Conservation (phyloP, 768 basidiomycete genomes). For the Clavulina sp. region DNA sequence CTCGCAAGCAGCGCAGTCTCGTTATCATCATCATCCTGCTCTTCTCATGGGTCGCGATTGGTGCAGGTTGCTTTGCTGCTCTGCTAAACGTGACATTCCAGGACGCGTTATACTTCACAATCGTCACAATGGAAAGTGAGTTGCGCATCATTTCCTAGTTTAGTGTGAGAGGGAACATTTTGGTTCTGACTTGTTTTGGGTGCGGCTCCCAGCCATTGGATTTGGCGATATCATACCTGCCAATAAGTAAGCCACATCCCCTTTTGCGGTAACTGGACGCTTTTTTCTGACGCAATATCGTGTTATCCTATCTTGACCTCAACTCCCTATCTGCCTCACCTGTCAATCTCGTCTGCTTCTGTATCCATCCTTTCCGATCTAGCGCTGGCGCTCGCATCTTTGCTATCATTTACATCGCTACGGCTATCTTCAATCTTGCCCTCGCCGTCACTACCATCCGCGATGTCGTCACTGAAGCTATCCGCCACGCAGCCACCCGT, state of each 20-base stretch:
- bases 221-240: constrained; percentile 49
- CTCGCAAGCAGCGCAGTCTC: constrained; percentile 58
- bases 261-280: too few relatives aligned
- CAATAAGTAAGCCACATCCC: constrained; percentile 29
- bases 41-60: constrained; percentile 55
- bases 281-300: too few relatives aligned
- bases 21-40: constrained; percentile 62
- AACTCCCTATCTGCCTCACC: too few relatives aligned
- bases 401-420: constrained; percentile 17
- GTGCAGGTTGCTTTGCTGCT: constrained; percentile 40
- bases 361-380: too few relatives aligned
- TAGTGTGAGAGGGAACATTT: background rate
- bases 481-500: constrained; percentile 44
- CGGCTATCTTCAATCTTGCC: constrained; percentile 44
- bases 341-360: too few relatives aligned
- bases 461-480: constrained; percentile 55
- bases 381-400: background rate
- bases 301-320: too few relatives aligned
- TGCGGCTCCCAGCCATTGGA: constrained; percentile 19
- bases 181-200: background rate
- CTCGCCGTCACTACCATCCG: constrained; percentile 46
- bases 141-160: constrained; percentile 2
- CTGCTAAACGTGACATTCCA: constrained; percentile 41
- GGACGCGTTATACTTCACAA: constrained; percentile 60
- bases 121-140: constrained; percentile 43